A percentile compares a stretch with the other conserved stretches of the same genome.
Conservation (phyloP, 768 basidiomycete genomes). For the Russula griseocarnosa region DNA sequence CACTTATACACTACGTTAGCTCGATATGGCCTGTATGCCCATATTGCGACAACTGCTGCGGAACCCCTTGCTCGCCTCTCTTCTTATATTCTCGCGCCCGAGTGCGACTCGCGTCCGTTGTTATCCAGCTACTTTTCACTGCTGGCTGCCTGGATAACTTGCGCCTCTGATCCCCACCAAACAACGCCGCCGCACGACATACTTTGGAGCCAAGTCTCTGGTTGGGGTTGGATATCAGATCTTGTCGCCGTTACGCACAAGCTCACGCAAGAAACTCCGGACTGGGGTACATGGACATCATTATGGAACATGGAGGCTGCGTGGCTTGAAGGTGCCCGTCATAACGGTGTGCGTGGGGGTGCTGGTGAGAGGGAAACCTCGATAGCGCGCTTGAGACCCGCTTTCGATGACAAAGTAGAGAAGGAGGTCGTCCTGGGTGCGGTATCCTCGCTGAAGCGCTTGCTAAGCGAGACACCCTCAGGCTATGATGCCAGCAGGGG, state of each 20-base stretch:
- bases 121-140: slow-evolving; percentile 54
- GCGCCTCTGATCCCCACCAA: slow-evolving; percentile 86
- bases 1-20: slow-evolving; percentile 62
- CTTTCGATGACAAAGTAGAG: slow-evolving; percentile 40
- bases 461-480: slow-evolving; percentile 24
- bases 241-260: slow-evolving; percentile 40
- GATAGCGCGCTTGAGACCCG: slow-evolving; percentile 37
- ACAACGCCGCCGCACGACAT: slow-evolving; percentile 86
- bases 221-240: slow-evolving; percentile 70
- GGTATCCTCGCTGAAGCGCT: slow-evolving; percentile 25
- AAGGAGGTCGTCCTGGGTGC: slow-evolving; percentile 31
- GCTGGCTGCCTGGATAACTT: slow-evolving; percentile 69
- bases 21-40: slow-evolving; percentile 73
- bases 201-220: slow-evolving; percentile 81
- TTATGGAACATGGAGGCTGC: slow-evolving; percentile 54
- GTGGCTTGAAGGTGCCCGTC: slow-evolving; percentile 72
- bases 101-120: slow-evolving; percentile 39
- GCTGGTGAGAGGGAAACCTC: slow-evolving; percentile 51
- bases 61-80: slow-evolving; percentile 53
- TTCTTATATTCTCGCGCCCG: slow-evolving; percentile 42
- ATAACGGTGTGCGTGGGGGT: slow-evolving; percentile 68
- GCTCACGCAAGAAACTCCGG: slow-evolving; percentile 35
- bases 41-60: slow-evolving; percentile 59
- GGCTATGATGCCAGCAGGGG: slow-evolving; percentile 12
- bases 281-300: slow-evolving; percentile 34